These are phyloP conservation scores for Acer negundo DNA, from an alignment of 345 rosid species.

Conservation along the genomic window DNA sequence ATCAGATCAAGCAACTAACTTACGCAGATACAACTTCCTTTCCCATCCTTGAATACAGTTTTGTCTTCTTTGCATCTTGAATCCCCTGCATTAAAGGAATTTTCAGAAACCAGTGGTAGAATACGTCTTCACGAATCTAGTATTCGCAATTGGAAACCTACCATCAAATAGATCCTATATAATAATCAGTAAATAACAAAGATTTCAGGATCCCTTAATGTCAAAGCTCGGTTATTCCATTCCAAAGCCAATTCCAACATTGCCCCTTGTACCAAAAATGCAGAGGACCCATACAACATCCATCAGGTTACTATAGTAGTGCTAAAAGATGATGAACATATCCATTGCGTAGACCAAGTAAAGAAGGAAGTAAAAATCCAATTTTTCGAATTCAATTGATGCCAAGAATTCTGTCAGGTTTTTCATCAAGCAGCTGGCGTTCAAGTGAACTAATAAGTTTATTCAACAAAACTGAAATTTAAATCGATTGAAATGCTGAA, in stretches of 20 bases:
- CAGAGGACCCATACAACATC: not conserved
- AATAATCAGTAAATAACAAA: not conserved
- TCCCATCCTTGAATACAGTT: constrained; percentile 71
- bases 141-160: constrained; percentile 20
- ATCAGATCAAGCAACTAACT: constrained; percentile 33
- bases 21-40: constrained; percentile 95
- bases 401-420: constrained; percentile 4
- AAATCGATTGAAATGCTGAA: not conserved
- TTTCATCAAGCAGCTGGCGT: constrained; percentile 43
- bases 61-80: constrained; percentile 89
- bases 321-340: not conserved
- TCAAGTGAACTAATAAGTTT: not conserved
- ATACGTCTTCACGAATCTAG: not conserved
- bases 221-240: not conserved
- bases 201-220: not conserved
- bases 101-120: constrained; percentile 17
- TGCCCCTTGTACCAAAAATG: not conserved
- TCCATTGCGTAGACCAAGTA: not conserved
- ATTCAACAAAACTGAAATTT: not conserved
- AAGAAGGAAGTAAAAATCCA: not conserved
- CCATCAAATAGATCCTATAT: not conserved
- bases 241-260: not conserved
- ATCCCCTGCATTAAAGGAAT: constrained; percentile 55
- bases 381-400: not conserved
- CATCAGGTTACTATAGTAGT: not conserved